Conservation (phyloP, 768 basidiomycete genomes). For the Leucocoprinus birnbaumii region DNA sequence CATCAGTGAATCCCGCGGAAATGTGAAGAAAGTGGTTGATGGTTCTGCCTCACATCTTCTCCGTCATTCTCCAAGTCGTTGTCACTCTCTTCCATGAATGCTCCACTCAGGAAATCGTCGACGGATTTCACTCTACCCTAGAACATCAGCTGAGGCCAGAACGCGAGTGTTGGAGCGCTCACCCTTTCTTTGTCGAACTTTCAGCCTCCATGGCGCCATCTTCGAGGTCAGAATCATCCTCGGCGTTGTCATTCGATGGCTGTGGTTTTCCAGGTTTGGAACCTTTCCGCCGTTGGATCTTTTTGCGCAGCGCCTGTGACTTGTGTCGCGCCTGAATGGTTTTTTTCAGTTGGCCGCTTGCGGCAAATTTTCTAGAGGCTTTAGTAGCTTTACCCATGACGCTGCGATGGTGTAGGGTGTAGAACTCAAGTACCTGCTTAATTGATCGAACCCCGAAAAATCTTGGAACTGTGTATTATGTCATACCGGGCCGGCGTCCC, state of each 20-base stretch:
- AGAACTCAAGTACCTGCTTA: too few species aligned
- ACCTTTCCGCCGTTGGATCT: conserved; percentile 58
- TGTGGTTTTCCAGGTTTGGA: conserved; percentile 31
- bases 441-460: not conserved
- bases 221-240: conserved; percentile 30
- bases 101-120: conserved; percentile 71
- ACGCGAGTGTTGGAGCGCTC: not conserved
- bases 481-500: not conserved
- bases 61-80: conserved; percentile 38
- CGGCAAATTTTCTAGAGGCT: conserved; percentile 83
- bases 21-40: not conserved
- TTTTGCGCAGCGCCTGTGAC: conserved; percentile 72
- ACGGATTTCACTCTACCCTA: conserved; percentile 56
- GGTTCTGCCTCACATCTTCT: conserved; percentile 15
- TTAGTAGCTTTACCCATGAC: conserved; percentile 60
- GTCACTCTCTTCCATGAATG: conserved; percentile 67
- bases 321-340: conserved; percentile 83
- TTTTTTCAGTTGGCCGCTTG: conserved; percentile 86
- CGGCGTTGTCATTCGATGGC: conserved; percentile 27
- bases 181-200: conserved; percentile 2
- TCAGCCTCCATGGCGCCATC: conserved; percentile 19
- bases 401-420: not conserved
- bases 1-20: conserved; percentile 1
- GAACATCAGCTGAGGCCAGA: not conserved
- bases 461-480: not conserved